Evolutionary conservation across 163 green algal genomes (phyloP).

Genomic region (Trebouxia gelatinosa): DNA sequence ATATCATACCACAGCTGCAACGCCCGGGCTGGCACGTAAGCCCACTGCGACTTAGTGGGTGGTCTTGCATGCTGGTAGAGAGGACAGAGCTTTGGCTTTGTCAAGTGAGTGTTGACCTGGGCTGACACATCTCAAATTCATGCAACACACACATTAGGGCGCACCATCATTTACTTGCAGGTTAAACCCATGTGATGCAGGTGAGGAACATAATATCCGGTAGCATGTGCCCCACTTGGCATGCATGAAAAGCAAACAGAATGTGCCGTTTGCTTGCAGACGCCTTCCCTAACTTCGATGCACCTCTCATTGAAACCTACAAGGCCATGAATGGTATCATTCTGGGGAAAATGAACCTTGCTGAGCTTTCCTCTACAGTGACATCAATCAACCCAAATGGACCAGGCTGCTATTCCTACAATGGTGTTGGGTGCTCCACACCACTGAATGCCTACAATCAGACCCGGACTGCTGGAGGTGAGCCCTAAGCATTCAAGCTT

Average conservation of each 20-base stretch:
- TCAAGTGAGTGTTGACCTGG: no score
- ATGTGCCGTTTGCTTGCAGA: neutral
- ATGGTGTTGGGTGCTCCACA: neutral
- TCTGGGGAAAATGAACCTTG: constrained; percentile 28
- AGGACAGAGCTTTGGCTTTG: no score
- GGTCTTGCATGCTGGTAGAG: neutral
- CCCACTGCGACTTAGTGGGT: neutral
- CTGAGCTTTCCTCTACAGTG: constrained; percentile 25
- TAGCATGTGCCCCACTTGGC: neutral
- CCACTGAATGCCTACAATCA: constrained; percentile 29
- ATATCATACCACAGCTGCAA: neutral
- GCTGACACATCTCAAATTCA: no score
- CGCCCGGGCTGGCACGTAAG: neutral
- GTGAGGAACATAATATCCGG: neutral
- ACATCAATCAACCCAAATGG: constrained; percentile 17
- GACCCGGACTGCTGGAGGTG: constrained; percentile 19
- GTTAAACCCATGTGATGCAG: neutral
- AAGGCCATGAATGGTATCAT: constrained; percentile 34
- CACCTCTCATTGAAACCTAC: constrained; percentile 19
- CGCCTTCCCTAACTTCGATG: constrained; percentile 5
- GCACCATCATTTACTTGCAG: no score
- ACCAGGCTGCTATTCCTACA: neutral
- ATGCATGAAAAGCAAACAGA: neutral
- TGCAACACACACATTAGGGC: no score
- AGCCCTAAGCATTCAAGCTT: no score